Conservation (phyloP, 2,329 filamentous ascomycete genomes). For the Passalora sequoiae region DNA sequence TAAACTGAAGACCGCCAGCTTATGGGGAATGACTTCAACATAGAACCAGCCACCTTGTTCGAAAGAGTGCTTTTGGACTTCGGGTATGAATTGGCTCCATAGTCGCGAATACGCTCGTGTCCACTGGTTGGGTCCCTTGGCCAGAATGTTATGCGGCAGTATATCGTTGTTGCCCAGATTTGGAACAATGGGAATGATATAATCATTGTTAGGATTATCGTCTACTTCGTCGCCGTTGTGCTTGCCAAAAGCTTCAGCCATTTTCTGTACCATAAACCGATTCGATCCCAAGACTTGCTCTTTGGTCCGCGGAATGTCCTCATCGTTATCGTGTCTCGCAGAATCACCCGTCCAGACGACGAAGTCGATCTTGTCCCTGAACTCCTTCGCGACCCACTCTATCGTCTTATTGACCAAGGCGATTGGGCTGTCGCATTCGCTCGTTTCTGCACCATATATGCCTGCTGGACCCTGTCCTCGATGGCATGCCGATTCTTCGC, state of each 20-base stretch:
- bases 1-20: conserved; percentile 83
- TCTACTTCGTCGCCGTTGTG: conserved; percentile 45
- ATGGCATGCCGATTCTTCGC: conserved; percentile 69
- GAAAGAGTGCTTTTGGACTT: conserved; percentile 86
- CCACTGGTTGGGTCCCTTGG: conserved; percentile 80
- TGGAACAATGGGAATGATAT: conserved; percentile 75
- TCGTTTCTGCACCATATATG: conserved; percentile 75
- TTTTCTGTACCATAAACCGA: conserved; percentile 66
- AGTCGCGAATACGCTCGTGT: conserved; percentile 70
- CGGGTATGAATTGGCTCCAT: conserved; percentile 84
- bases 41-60: conserved; percentile 92
- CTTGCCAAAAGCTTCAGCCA: conserved; percentile 66
- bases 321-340: conserved; percentile 39
- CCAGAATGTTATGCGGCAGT: conserved; percentile 90
- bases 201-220: conserved; percentile 50
- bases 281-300: conserved; percentile 76
- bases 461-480: conserved; percentile 71
- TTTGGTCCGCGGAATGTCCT: conserved; percentile 64
- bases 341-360: conserved; percentile 39
- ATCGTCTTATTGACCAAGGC: conserved; percentile 83
- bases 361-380: conserved; percentile 37
- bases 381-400: conserved; percentile 64
- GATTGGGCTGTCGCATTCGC: conserved; percentile 80
- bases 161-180: conserved; percentile 98
- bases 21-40: conserved; percentile 80